Base-by-base conservation (phyloP, 78 protist species). In the Paulinella micropora region DNA sequence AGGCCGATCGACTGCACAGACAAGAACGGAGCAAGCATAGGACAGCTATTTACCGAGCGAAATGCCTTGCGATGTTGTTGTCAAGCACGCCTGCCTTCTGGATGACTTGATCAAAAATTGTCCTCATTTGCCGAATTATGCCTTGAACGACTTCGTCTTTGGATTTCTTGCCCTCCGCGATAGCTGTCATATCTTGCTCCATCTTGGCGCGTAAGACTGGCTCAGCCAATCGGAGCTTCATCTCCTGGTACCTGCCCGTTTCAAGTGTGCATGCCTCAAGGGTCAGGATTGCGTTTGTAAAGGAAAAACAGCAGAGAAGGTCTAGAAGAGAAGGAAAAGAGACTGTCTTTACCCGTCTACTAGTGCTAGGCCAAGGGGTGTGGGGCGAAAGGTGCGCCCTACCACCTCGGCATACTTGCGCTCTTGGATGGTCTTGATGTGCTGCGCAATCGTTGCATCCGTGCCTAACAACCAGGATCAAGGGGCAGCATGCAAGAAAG, bases 381-480 rank as follows among this genome's bases (percentile, higher is more conserved):
- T 31, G 28, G 84, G 84, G 39, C 4, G 9, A 81, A 81, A 81
- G 4, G 4, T 3, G 26, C 34, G 84, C 38, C 15, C 15, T 4
- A 31, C 15, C 15, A 81, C 34, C 4, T 31, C 9, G 34, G 28
- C 84, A 29, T 81, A 81, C 39, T 81, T 81, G 15, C 99, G 93
- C 23, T 95, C 90, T n/a, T 86, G 86, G 39, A 97, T 86, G 35
- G 84, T 96, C 32, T 92, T 9, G 84, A 98, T 97, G 94, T 98
- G 99, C 91, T 94, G 88, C 9, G 98, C 98, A 88, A 97, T 98
- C 32, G 99, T 98, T 0, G 99, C 99, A 85, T 98, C 99, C 0
- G 99, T 97, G 29, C 91, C 91, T 32, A 92, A n/a, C n/a, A n/a
- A n/a, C n/a, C n/a, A n/a, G n/a, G n/a, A n/a, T n/a, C n/a, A n/a